Evolutionary conservation across 2,329 filamentous ascomycete genomes (phyloP), one percentile per base, ranked within the genome.

Genomic region (Aureobasidium pullulans): DNA sequence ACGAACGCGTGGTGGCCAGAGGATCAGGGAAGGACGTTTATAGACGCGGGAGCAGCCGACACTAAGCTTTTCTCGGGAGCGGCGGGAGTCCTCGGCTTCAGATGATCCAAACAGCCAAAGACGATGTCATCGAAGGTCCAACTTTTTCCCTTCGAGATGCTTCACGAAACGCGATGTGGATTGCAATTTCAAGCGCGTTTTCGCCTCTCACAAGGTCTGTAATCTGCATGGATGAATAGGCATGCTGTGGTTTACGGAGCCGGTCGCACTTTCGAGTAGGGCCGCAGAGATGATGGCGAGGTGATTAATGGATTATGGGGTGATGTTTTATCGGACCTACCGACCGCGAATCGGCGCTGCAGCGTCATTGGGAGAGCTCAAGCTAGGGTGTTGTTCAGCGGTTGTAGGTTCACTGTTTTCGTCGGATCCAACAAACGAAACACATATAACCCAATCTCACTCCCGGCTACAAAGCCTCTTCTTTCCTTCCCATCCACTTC

Each of bases 241-340:
- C 2, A n/a, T 4, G n/a, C n/a, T 15, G 10, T 19, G 1, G 23
- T 23, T 1, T 13, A 16, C 31, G 52, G 52, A 44, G 16, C 10
- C 40, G 42, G 39, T 46, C 52, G 40, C 19, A 57, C 52, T 54
- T 7, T 42, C 9, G 31, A 57, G 9, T 43, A 57, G 13, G 52
- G 52, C 52, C 52, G 52, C 40, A 15, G 31, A n/a, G 31, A 32
- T 23, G 10, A 57, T 57, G 37, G 52, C 39, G 42, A 36, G 39
- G 52, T 46, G 15, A 15, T 46, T 23, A 23, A 23, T 23, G 23
- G 40, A 31, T 19, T 31, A 57, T 57, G 52, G 52, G 40, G 52
- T 57, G 52, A 57, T 31, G 16, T 56, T 44, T n/a, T 36, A 15
- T 57, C 52, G 52, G 52, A 19, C 52, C 52, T 57, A 43, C 34